Base-by-base conservation (phyloP, 768 basidiomycete genomes). In the Podaxis sp. region DNA sequence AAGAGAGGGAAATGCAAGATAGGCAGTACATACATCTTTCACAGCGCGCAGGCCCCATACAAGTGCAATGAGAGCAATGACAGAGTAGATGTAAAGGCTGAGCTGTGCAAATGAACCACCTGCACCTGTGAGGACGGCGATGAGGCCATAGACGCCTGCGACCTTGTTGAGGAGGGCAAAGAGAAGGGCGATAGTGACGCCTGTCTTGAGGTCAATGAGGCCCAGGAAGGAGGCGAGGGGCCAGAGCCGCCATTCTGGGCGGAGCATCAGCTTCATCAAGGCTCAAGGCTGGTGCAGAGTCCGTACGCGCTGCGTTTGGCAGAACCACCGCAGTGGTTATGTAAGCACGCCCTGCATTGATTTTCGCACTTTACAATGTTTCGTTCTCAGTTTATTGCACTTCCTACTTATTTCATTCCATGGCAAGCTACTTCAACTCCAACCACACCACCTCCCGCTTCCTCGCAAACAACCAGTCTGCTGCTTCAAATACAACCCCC, bases 121-220 rank as follows among this genome's bases (percentile, higher is more conserved):
- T 33, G 92, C 89, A 19, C 96, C 96, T 0, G 90, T 91, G 63
- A 95, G 76, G 61, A 95, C 84, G 4, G 95, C 96, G 63, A 99
- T 88, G 61, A 99, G 84, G 59, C 97, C 97, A 72, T 98, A 99
- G 8, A 98, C 85, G 55, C 97, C 96, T 19, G 97, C 96, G 55
- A 96, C 96, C 77, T 99, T 99, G 84, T 99, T 99, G 66, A 99
- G 80, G 57, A 97, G 92, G 12, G 91, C 93, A 68, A 99, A 98
- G 53, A 96, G 83, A 24, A 97, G 81, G 63, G 91, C 88, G 61
- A 98, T 82, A 52, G 85, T 90, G 63, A 93, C 94, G 54, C 94
- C 96, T 0, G 93, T 93, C 78, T 98, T 98, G 74, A 98, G 84
- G 79, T 98, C 96, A 66, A 96, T 82, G 54, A 94, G 72, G 57